Evolutionary conservation across 2,329 filamentous ascomycete genomes (phyloP).

Genomic region (Emmonsiellopsis sp.): DNA sequence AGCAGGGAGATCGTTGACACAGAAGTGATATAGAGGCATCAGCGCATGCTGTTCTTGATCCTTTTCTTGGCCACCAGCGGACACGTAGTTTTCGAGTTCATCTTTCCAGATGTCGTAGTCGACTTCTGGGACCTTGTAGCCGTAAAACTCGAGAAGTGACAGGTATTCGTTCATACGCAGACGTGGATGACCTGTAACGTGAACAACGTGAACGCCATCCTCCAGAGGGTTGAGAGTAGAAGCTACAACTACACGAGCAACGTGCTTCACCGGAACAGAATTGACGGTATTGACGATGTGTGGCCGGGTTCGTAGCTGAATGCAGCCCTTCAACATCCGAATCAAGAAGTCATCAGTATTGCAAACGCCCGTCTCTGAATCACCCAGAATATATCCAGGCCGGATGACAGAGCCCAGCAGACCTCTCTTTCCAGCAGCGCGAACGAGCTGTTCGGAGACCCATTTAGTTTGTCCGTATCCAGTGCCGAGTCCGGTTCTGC

Average conservation of each 20-base stretch:
- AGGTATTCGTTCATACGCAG: conserved; percentile 71
- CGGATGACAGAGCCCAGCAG: conserved; percentile 67
- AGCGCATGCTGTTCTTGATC: conserved; percentile 61
- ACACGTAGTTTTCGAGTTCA: conserved; percentile 58
- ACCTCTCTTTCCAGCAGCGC: conserved; percentile 69
- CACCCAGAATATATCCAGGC: conserved; percentile 76
- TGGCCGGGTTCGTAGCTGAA: conserved; percentile 66
- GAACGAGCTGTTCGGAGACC: conserved; percentile 62
- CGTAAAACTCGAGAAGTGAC: conserved; percentile 59
- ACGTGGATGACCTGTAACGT: conserved; percentile 71
- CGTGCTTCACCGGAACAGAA: conserved; percentile 76
- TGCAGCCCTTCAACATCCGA: conserved; percentile 75
- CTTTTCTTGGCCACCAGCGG: conserved; percentile 35
- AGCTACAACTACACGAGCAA: conserved; percentile 70
- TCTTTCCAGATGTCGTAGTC: conserved; percentile 60
- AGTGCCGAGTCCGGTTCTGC: conserved; percentile 64
- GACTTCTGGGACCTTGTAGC: conserved; percentile 59
- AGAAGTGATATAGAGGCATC: conserved; percentile 66
- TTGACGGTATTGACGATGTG: conserved; percentile 81
- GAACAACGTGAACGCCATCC: conserved; percentile 49
- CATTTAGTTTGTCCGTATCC: conserved; percentile 92
- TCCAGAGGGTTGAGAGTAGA: conserved; percentile 54
- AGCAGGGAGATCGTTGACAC: conserved; percentile 58
- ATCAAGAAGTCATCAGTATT: conserved; percentile 88
- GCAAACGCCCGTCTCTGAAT: conserved; percentile 58